These are phyloP conservation scores for Hypomyces perniciosus DNA, from an alignment of 2,329 filamentous ascomycete species.

Conservation along the genomic window DNA sequence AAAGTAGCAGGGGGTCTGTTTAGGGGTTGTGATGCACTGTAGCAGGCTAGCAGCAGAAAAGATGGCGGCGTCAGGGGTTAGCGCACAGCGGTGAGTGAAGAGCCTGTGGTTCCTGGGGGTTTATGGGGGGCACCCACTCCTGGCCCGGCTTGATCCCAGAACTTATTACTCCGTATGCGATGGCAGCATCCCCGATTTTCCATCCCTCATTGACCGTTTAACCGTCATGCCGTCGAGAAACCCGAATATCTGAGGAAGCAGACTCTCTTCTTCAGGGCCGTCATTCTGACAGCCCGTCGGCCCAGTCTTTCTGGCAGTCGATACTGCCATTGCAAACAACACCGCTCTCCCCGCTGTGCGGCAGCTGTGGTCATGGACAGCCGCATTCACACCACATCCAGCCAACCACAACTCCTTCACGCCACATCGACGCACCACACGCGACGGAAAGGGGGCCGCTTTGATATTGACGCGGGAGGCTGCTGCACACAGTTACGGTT, in stretches of 20 bases:
- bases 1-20: constrained; percentile 8
- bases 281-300: background rate
- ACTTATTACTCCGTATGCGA: background rate
- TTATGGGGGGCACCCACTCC: background rate
- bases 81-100: constrained; percentile 1
- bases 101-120: background rate
- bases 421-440: constrained; percentile 5
- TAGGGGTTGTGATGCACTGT: constrained; percentile 8
- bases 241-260: constrained; percentile 1
- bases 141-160: background rate
- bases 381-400: too few relatives aligned
- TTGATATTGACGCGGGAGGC: background rate
- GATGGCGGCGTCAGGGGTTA: constrained; percentile 1
- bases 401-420: background rate
- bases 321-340: too few relatives aligned
- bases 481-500: constrained; percentile 2
- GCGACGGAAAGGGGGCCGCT: constrained; percentile 2
- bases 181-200: constrained; percentile 10
- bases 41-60: background rate
- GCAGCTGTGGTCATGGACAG: constrained; percentile 2
- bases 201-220: background rate
- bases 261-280: background rate
- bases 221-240: background rate
- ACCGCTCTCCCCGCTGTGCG: too few relatives aligned
- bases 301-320: too few relatives aligned